Base-by-base conservation (phyloP, 163 green algal species). In the Scenedesmus sp. region DNA sequence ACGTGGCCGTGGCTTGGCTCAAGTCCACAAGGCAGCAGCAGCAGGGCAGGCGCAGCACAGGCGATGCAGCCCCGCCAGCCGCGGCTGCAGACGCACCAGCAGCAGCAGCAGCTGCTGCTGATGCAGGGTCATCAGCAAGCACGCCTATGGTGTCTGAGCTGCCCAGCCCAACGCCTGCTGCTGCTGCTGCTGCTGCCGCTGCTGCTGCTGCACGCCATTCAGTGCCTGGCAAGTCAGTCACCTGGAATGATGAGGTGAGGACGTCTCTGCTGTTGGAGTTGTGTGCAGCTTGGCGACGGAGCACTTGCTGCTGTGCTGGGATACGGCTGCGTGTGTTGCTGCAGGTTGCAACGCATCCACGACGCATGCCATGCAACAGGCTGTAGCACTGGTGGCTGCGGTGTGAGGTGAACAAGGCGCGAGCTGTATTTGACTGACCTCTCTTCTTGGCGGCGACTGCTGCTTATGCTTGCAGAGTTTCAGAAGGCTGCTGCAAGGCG, bases 1-100 rank as follows among this genome's bases (percentile, higher is more conserved):
- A 91, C 59, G 15, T 93, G 15, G 54, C 88, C 16, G 81, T 94
- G 9, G n/a, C 34, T 0, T 94, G 91, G 91, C 87, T 88, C 23
- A 94, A 90, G 74, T 73, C 62, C 26, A 91, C 87, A 74, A n/a
- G 34, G 57, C 87, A 79, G 26, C 76, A 55, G 59, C 64, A 88
- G 89, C 89, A 92, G 83, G 67, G 79, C 34, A 59, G n/a, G 52
- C 15, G 86, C 23, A 79, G 70, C 70, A 79, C 70, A 79, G 70
- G 70, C 23, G 70, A 23, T 2, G 0, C 12, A 1, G 52, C 82
- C 79, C 46, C 59, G 57, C 64, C 66, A 86, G 85, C 62, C 18
- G 90, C 23, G 57, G 18, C 90, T 46, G 76, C 90, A 86, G 56
- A 52, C 15, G 57, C 57, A 77, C 1, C 4, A 60, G 13, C 57